phyloP scores from a whole-genome alignment of 1,284 basidiomycete genomes.

The Athelia psychrophila region DNA sequence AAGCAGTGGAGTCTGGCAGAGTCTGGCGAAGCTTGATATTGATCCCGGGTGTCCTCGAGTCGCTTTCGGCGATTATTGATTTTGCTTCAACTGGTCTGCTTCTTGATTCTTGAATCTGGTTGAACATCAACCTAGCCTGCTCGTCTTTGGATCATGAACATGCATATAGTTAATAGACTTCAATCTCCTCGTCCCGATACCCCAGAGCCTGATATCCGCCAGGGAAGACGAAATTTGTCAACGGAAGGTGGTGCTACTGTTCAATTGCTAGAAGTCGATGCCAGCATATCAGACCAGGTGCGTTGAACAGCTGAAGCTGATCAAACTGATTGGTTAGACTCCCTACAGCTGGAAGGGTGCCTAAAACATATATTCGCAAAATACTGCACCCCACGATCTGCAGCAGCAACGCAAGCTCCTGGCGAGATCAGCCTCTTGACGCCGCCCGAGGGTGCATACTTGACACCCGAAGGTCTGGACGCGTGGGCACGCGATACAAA shows the following conservation, averaged over 20 bases:
- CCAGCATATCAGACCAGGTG: constrained; percentile 62
- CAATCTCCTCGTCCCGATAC: constrained; percentile 55
- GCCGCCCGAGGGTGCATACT: constrained; percentile 57
- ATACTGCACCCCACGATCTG: constrained; percentile 57
- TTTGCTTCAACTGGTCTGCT: no score
- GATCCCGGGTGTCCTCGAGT: no score
- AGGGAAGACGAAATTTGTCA: constrained; percentile 54
- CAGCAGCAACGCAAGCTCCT: constrained; percentile 11
- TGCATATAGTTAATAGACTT: constrained; percentile 20
- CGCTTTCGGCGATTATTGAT: no score
- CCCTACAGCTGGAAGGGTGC: constrained; percentile 55
- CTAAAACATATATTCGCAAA: constrained; percentile 72
- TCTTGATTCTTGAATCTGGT: background rate
- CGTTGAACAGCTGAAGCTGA: constrained; percentile 7
- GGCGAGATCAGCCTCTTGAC: constrained; percentile 29
- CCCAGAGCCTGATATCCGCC: constrained; percentile 56
- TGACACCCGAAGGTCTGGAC: constrained; percentile 59
- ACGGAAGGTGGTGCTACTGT: constrained; percentile 24
- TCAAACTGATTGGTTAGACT: background rate
- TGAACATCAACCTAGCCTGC: background rate
- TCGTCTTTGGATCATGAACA: constrained; percentile 1
- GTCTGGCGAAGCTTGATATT: constrained; percentile 5
- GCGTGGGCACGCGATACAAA: constrained; percentile 77
- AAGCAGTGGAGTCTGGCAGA: constrained; percentile 9
- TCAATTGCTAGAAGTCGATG: constrained; percentile 62